These are phyloP conservation scores for Haberlea rhodopensis DNA, from an alignment of 257 asterid species.

Conservation along the genomic window DNA sequence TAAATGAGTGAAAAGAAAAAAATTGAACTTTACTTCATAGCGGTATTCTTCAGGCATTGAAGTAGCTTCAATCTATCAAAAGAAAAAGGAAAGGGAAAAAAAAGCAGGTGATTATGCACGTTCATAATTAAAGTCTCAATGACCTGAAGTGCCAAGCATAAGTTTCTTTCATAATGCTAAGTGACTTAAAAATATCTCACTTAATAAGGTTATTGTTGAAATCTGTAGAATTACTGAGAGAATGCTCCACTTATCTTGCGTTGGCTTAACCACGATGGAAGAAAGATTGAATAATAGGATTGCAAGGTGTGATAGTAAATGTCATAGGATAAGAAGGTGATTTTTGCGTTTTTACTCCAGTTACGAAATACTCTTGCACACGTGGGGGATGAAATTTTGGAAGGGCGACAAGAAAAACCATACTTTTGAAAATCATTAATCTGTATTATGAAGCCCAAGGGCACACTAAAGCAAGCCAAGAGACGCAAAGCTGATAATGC, in stretches of 20 bases:
- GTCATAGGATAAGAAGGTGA: not conserved
- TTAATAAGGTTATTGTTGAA: not conserved
- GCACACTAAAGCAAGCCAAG: constrained; percentile 3
- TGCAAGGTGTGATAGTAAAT: not conserved
- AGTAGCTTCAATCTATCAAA: constrained; percentile 66
- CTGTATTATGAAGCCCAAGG: not conserved
- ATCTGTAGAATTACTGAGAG: not conserved
- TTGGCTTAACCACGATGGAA: constrained; percentile 1
- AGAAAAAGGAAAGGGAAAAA: not conserved
- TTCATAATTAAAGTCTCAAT: constrained; percentile 13
- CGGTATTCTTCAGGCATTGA: constrained; percentile 84
- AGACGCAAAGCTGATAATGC: not conserved
- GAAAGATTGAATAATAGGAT: not conserved
- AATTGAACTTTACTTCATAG: constrained; percentile 57
- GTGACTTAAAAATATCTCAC: not conserved
- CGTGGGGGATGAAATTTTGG: not conserved
- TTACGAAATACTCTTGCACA: not conserved
- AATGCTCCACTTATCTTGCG: constrained; percentile 1
- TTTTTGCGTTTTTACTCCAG: not conserved
- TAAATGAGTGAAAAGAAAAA: constrained; percentile 8
- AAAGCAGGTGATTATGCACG: constrained; percentile 13
- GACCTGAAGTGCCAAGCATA: not conserved
- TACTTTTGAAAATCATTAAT: not conserved
- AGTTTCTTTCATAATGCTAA: constrained; percentile 5
- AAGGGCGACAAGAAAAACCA: not conserved